Evolutionary conservation across 306 rosid species (phyloP).

Genomic region (Mimosa pudica): DNA sequence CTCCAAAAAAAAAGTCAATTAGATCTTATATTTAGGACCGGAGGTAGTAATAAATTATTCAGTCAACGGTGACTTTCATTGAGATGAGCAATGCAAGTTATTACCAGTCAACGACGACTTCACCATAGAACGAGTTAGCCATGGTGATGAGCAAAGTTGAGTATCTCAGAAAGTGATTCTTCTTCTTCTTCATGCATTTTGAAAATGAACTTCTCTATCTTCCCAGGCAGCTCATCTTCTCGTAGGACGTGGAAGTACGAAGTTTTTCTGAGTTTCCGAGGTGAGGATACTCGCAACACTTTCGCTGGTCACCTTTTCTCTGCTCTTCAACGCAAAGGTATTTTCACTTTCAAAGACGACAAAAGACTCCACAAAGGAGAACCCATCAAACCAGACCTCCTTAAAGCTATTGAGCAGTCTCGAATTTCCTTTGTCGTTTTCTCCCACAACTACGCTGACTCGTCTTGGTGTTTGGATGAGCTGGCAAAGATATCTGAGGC

Average conservation of each 20-base stretch:
- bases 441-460: slow-evolving; percentile 25
- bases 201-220: not conserved
- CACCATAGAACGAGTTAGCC: not conserved
- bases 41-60: not conserved
- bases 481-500: slow-evolving; percentile 6
- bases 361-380: slow-evolving; percentile 29
- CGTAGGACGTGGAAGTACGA: slow-evolving; percentile 19
- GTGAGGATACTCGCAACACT: slow-evolving; percentile 12
- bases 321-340: slow-evolving; percentile 11
- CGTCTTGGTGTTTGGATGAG: slow-evolving; percentile 42
- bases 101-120: not conserved
- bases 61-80: not conserved
- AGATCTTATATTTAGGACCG: too few species aligned
- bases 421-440: slow-evolving; percentile 12
- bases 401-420: slow-evolving; percentile 23
- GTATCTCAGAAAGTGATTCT: not conserved
- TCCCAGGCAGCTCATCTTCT: not conserved
- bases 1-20: too few species aligned
- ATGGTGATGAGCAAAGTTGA: not conserved
- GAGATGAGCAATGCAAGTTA: too few species aligned
- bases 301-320: slow-evolving; percentile 17
- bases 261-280: slow-evolving; percentile 17
- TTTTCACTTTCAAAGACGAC: slow-evolving; percentile 11
- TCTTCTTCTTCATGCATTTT: not conserved
- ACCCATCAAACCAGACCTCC: not conserved